phyloP scores from a whole-genome alignment of 805 yeast species.

The Cyberlindnera lachancei region DNA sequence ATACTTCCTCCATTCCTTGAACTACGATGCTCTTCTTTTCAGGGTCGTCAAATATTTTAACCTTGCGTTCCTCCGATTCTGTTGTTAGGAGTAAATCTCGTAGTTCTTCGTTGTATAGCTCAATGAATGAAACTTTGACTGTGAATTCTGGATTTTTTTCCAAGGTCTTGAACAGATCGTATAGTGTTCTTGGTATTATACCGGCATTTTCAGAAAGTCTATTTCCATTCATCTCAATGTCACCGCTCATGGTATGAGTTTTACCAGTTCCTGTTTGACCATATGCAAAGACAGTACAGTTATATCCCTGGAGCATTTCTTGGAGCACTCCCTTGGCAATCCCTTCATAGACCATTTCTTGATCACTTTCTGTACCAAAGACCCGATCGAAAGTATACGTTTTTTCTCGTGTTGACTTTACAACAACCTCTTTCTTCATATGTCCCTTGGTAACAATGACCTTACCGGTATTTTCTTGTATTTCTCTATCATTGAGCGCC shows the following conservation, averaged over 20 bases:
- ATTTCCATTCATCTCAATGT: slow-evolving; percentile 37
- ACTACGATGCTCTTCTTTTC: slow-evolving; percentile 38
- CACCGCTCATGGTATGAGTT: slow-evolving; percentile 70
- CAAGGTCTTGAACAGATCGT: slow-evolving; percentile 45
- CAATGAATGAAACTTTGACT: slow-evolving; percentile 69
- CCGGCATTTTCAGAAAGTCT: slow-evolving; percentile 43
- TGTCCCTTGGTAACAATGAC: slow-evolving; percentile 44
- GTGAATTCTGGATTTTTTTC: slow-evolving; percentile 41
- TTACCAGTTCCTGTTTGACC: slow-evolving; percentile 90
- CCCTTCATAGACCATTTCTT: slow-evolving; percentile 54
- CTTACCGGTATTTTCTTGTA: slow-evolving; percentile 46
- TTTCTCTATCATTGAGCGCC: slow-evolving; percentile 47
- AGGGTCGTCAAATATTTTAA: slow-evolving; percentile 45
- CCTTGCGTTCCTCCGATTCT: slow-evolving; percentile 36
- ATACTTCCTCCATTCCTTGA: slow-evolving; percentile 51
- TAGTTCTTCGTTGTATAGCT: slow-evolving; percentile 76
- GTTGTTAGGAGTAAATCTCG: slow-evolving; percentile 46
- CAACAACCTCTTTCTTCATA: slow-evolving; percentile 37
- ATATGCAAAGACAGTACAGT: slow-evolving; percentile 76
- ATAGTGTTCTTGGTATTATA: slow-evolving; percentile 52
- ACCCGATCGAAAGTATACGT: slow-evolving; percentile 70
- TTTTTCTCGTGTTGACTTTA: slow-evolving; percentile 35
- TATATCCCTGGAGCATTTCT: slow-evolving; percentile 67
- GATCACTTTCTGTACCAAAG: slow-evolving; percentile 77
- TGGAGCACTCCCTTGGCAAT: slow-evolving; percentile 49